Conservation (phyloP, 371 early-diverging fungal species). For the Mortierella sp. region DNA sequence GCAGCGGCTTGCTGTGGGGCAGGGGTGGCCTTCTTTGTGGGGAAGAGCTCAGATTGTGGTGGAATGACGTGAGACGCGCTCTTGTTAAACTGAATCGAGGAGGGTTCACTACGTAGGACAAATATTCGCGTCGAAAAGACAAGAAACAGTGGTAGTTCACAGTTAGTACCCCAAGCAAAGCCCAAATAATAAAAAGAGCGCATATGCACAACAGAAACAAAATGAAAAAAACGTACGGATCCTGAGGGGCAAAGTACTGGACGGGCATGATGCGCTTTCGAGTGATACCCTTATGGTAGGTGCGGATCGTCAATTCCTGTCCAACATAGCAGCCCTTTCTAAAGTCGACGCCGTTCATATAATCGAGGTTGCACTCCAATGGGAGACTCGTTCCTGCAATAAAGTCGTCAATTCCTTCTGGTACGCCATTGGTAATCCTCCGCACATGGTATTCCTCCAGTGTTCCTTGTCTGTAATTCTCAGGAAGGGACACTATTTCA, state of each 20-base stretch:
- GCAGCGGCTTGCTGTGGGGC: conserved; percentile 11
- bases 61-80: conserved; percentile 50
- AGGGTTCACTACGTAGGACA: conserved; percentile 55
- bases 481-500: conserved; percentile 40
- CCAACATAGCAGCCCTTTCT: conserved; percentile 98
- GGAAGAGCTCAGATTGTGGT: conserved; percentile 67
- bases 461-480: conserved; percentile 35
- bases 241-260: conserved; percentile 64
- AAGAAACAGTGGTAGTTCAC: background rate
- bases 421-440: conserved; percentile 87
- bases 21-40: conserved; percentile 33
- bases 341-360: conserved; percentile 95
- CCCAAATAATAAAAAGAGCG: background rate
- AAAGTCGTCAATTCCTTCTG: conserved; percentile 92
- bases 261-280: conserved; percentile 95
- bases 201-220: background rate
- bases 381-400: conserved; percentile 83
- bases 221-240: conserved; percentile 51
- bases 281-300: conserved; percentile 95
- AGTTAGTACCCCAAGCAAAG: background rate
- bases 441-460: conserved; percentile 79
- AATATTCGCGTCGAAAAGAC: background rate
- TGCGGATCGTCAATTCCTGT: conserved; percentile 97
- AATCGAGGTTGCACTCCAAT: conserved; percentile 93
- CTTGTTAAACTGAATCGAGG: conserved; percentile 43